Conservation (phyloP, 306 rosid species). For the Sesbania bispinosa region DNA sequence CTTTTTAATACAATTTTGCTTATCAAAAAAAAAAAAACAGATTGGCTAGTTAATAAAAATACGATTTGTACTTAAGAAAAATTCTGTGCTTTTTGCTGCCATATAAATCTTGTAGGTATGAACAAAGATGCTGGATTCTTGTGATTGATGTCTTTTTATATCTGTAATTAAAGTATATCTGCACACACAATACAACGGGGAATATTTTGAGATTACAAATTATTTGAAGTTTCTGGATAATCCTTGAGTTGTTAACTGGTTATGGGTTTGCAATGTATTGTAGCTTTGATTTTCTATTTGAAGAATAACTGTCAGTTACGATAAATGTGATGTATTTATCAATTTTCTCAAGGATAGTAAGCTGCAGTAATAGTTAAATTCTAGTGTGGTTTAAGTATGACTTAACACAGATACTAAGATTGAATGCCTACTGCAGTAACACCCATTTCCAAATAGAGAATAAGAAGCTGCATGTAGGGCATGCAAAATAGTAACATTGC, state of each 20-base stretch:
- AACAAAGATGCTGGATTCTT: not conserved
- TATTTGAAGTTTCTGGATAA: not conserved
- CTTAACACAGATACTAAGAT: not conserved
- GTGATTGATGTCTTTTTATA: not conserved
- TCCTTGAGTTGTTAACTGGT: not conserved
- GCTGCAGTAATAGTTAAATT: slow-evolving; percentile 11
- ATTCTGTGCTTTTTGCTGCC: not conserved
- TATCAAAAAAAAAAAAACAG: too few relatives aligned
- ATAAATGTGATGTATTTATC: not conserved
- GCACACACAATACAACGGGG: not conserved
- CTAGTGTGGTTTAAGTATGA: not conserved
- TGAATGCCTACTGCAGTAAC: not conserved
- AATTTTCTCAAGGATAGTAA: not conserved
- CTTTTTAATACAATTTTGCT: too few relatives aligned
- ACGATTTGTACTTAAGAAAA: not conserved
- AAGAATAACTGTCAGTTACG: not conserved
- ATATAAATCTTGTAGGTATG: not conserved
- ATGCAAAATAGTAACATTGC: not conserved
- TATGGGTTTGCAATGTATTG: not conserved
- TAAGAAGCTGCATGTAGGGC: not conserved
- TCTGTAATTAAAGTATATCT: not conserved
- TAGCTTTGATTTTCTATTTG: not conserved
- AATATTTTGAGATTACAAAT: not conserved
- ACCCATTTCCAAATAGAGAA: not conserved
- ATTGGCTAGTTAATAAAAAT: not conserved